phyloP scores from a whole-genome alignment of 2,329 filamentous ascomycete genomes.

The Exophiala aquamarina region DNA sequence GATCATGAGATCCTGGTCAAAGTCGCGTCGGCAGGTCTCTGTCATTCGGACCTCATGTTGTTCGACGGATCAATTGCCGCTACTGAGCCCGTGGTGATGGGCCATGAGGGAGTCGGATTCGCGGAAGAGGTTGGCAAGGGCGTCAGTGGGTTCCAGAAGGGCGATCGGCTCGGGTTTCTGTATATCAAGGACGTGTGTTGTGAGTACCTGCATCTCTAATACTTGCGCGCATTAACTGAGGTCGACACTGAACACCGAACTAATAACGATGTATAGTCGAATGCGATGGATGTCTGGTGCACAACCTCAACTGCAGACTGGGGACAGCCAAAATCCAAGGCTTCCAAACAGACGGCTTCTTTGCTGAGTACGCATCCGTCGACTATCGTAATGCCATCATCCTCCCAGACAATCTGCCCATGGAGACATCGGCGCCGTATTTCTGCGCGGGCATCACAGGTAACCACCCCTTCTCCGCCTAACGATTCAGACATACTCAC shows the following conservation, averaged over 20 bases:
- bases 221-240: no score
- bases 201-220: no score
- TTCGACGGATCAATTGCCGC: constrained; percentile 12
- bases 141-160: constrained; percentile 8
- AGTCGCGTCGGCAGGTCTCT: constrained; percentile 6
- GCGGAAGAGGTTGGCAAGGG: constrained; percentile 5
- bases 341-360: constrained; percentile 3
- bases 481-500: no score
- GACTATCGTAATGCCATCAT: neutral
- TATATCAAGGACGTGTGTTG: constrained; percentile 10
- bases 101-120: constrained; percentile 11
- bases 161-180: constrained; percentile 11
- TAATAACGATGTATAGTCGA: neutral
- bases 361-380: constrained; percentile 4
- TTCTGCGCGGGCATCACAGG: constrained; percentile 9
- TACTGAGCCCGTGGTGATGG: constrained; percentile 11
- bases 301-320: constrained; percentile 3
- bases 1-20: constrained; percentile 10
- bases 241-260: neutral
- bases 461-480: no score
- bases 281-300: constrained; percentile 6
- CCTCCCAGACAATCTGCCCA: neutral
- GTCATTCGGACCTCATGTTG: constrained; percentile 12
- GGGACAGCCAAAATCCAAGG: constrained; percentile 1
- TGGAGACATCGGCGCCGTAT: constrained; percentile 1